phyloP scores from a whole-genome alignment of 2,329 filamentous ascomycete species.

The Microcyclosporella mali region DNA sequence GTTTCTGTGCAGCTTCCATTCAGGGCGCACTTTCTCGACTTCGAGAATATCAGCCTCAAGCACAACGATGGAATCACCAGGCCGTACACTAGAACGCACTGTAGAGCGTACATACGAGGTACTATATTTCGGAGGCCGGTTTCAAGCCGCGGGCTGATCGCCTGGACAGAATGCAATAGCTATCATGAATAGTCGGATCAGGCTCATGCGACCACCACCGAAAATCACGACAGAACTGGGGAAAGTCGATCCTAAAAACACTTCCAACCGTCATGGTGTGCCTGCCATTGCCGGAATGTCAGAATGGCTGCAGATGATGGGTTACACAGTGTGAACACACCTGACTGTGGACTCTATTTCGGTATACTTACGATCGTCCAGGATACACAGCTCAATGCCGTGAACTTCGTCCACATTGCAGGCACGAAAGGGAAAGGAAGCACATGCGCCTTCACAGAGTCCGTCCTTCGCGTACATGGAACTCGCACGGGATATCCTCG shows the following conservation, averaged over 20 bases:
- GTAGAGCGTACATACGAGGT: background rate
- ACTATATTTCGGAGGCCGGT: background rate
- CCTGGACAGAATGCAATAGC: background rate
- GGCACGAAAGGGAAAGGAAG: constrained; percentile 94
- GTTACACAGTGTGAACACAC: constrained; percentile 17
- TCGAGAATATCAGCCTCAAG: too few species aligned
- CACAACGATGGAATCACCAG: too few species aligned
- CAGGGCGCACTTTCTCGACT: too few species aligned
- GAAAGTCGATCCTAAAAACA: background rate
- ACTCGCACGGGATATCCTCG: constrained; percentile 35
- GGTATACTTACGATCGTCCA: constrained; percentile 1
- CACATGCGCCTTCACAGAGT: constrained; percentile 72
- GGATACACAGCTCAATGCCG: constrained; percentile 15
- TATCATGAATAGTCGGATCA: background rate
- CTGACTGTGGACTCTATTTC: background rate
- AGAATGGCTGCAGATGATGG: constrained; percentile 20
- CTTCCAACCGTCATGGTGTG: constrained; percentile 14
- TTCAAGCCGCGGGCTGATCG: background rate
- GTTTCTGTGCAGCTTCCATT: too few species aligned
- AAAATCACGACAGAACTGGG: background rate
- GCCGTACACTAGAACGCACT: too few species aligned
- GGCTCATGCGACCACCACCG: background rate
- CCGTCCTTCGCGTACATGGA: constrained; percentile 55
- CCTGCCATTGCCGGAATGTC: constrained; percentile 22
- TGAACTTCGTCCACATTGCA: constrained; percentile 66